Percentiles rank a stretch among this genome's conserved stretches.
These are phyloP conservation scores for Caryopteris hybrid DNA, from an alignment of 305 asterid genomes.

Conservation along the genomic window DNA sequence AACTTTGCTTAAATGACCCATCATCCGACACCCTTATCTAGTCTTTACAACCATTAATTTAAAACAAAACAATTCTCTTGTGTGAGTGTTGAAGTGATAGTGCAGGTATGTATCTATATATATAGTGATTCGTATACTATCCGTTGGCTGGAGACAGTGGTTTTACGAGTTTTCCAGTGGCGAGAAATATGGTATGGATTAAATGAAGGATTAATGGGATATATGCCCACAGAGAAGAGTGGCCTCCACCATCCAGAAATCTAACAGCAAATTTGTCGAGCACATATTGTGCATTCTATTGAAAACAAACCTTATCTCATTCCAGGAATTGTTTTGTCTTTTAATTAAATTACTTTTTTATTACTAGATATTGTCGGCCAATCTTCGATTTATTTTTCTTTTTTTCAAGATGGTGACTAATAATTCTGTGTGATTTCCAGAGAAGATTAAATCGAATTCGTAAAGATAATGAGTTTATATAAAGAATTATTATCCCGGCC, in stretches of 20 bases:
- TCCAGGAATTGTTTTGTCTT: not conserved
- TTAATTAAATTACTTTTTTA: not conserved
- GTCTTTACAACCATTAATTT: too few species aligned
- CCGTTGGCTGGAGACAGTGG: constrained; percentile 41
- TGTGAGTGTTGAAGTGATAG: not conserved
- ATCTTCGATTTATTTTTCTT: not conserved
- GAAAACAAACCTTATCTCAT: not conserved
- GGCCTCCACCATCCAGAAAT: not conserved
- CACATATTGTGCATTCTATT: not conserved
- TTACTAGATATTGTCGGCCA: not conserved
- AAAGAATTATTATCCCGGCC: too few species aligned
- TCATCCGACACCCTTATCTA: too few species aligned
- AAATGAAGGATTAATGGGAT: not conserved
- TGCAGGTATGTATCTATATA: constrained; percentile 11
- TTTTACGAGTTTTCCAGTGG: constrained; percentile 33
- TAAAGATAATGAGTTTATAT: not conserved
- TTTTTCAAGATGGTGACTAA: not conserved
- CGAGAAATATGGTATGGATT: too few species aligned
- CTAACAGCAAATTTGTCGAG: constrained; percentile 20
- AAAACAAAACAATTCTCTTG: too few species aligned
- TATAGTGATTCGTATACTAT: not conserved
- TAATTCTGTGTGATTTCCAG: not conserved
- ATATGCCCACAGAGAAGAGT: constrained; percentile 15
- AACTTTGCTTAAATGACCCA: constrained; percentile 32
- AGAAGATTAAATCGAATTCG: not conserved